Conservation (phyloP, 225 moss, liverwort and hornwort species). For the Lunularia cruciata region DNA sequence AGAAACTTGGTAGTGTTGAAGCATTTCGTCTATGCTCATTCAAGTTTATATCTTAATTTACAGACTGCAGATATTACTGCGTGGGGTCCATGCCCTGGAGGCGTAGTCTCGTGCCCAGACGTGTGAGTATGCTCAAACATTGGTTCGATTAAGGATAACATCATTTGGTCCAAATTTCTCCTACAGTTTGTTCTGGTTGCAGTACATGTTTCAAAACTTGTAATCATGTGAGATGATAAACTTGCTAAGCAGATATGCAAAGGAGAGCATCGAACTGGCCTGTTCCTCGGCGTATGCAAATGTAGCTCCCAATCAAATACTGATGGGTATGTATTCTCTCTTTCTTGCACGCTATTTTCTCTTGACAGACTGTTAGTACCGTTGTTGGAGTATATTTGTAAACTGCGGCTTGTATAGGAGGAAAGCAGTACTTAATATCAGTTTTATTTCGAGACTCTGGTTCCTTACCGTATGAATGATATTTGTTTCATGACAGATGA, state of each 20-base stretch:
- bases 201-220: too few relatives aligned
- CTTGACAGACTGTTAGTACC: not conserved
- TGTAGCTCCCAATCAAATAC: constrained; percentile 29
- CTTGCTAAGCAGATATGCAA: constrained; percentile 36
- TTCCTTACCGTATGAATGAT: not conserved
- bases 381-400: not conserved
- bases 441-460: too few relatives aligned
- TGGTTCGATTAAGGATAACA: too few relatives aligned
- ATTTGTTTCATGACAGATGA: constrained; percentile 28
- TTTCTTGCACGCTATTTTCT: not conserved
- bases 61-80: constrained; percentile 28
- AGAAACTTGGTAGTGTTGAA: too few relatives aligned
- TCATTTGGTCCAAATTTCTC: too few relatives aligned
- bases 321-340: constrained; percentile 8
- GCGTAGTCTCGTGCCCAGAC: constrained; percentile 40
- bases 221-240: too few relatives aligned
- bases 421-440: too few relatives aligned
- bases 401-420: too few relatives aligned
- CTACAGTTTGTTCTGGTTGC: too few relatives aligned
- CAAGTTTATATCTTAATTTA: not conserved
- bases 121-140: constrained; percentile 24
- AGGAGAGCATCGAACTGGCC: constrained; percentile 43
- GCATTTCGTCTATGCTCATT: too few relatives aligned
- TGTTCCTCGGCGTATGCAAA: constrained; percentile 43
- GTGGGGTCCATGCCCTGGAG: constrained; percentile 50